A percentile compares a stretch with the other conserved stretches of the same genome.
Evolutionary conservation across 2,329 filamentous ascomycete species (phyloP).

Genomic region (Venturia effusa): DNA sequence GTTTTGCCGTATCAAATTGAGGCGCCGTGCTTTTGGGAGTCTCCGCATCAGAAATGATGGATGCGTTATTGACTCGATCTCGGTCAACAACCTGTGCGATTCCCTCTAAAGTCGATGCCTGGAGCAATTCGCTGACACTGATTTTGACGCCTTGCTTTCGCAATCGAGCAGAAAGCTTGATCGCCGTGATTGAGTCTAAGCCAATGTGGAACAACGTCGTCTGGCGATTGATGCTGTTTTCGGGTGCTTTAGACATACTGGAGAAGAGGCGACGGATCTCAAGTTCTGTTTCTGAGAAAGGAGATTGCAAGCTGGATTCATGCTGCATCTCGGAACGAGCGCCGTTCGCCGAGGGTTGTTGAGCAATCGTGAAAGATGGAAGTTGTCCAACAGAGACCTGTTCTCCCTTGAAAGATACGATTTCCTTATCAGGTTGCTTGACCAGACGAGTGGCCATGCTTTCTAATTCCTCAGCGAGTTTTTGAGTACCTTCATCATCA

Average conservation of each 20-base stretch:
- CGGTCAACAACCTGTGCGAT: conserved; percentile 39
- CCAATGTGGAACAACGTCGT: conserved; percentile 74
- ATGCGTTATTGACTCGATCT: neutral
- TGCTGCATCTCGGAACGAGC: neutral
- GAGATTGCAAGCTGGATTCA: neutral
- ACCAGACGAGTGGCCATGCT: conserved; percentile 47
- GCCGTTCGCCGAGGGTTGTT: neutral
- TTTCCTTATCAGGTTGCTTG: conserved; percentile 33
- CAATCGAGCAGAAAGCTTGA: conserved; percentile 67
- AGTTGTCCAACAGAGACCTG: conserved; percentile 56
- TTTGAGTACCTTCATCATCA: conserved; percentile 32
- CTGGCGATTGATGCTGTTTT: conserved; percentile 45
- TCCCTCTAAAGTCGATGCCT: conserved; percentile 50
- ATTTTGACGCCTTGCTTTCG: conserved; percentile 52
- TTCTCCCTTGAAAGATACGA: conserved; percentile 42
- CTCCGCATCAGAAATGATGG: neutral
- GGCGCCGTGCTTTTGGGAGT: conserved; percentile 18
- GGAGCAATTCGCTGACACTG: conserved; percentile 60
- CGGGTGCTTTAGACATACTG: conserved; percentile 49
- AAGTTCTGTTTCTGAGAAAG: conserved; percentile 18
- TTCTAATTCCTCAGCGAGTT: conserved; percentile 51
- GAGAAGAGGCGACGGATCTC: conserved; percentile 38
- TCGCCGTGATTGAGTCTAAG: conserved; percentile 83
- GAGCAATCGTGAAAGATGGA: conserved; percentile 27
- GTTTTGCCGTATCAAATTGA: neutral